Conservation (phyloP, 129 eudicot species). For the Artemisia tridentata region DNA sequence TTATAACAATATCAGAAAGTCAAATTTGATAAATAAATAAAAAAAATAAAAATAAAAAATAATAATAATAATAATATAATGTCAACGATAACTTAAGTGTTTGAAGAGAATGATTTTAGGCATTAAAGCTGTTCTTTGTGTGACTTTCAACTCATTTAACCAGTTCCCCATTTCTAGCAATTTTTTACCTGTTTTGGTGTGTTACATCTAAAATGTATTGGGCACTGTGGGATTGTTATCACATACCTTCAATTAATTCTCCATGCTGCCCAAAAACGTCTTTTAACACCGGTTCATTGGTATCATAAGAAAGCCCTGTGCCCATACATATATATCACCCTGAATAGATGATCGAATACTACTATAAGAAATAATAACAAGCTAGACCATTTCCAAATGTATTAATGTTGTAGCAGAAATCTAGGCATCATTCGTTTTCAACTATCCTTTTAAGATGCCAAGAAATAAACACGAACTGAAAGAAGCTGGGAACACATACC, state of each 20-base stretch:
- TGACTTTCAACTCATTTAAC: not conserved
- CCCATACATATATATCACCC: conserved; percentile 20
- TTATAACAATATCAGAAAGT: not conserved
- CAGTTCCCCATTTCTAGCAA: not conserved
- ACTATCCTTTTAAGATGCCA: not conserved
- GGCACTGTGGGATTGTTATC: not conserved
- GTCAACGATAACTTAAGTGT: not conserved
- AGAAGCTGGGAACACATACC: conserved; percentile 37
- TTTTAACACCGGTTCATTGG: conserved; percentile 57
- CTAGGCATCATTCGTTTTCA: not conserved
- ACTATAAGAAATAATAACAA: conserved; percentile 13
- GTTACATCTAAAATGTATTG: not conserved
- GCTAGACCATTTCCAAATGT: not conserved
- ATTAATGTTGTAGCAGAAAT: not conserved
- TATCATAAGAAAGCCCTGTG: conserved; percentile 78
- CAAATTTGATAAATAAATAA: too few relatives aligned
- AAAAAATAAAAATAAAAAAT: too few relatives aligned
- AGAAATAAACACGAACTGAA: not conserved
- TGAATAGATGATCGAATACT: not conserved
- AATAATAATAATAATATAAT: too few relatives aligned
- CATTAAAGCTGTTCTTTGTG: not conserved
- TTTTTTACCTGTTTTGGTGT: not conserved
- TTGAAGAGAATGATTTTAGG: not conserved
- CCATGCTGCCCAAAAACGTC: conserved; percentile 59
- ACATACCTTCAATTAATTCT: conserved; percentile 61